Percentiles rank a stretch among this genome's conserved stretches.
phyloP scores from a whole-genome alignment of 331 rosid genomes.

The Rhamnella rubrinervis region DNA sequence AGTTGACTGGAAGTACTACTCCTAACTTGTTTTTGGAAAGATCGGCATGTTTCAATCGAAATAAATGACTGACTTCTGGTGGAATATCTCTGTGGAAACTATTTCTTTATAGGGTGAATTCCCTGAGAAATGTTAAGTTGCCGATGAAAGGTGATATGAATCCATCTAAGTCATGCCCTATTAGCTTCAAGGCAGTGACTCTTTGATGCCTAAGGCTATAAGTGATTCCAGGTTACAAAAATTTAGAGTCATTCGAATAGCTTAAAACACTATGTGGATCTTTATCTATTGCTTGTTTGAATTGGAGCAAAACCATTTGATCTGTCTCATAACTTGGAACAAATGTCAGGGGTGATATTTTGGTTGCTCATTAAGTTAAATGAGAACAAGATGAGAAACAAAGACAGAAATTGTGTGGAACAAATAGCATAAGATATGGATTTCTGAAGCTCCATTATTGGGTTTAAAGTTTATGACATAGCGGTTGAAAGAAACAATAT shows the following conservation, averaged over 20 bases:
- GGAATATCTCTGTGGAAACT: constrained; percentile 7
- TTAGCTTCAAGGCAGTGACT: neutral
- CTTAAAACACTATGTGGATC: neutral
- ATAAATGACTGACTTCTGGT: constrained; percentile 7
- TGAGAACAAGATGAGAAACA: too few species aligned
- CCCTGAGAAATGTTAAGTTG: constrained; percentile 16
- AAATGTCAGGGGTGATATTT: neutral
- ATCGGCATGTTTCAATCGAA: neutral
- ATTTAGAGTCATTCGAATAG: too few species aligned
- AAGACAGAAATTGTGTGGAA: too few species aligned
- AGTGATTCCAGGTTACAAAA: too few species aligned
- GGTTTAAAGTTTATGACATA: too few species aligned
- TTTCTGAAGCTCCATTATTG: too few species aligned
- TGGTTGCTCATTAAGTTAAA: neutral
- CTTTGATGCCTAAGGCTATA: too few species aligned
- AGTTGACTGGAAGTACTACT: neutral
- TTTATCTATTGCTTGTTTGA: neutral
- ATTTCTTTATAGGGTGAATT: neutral
- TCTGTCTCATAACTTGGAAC: neutral
- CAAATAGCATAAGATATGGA: too few species aligned
- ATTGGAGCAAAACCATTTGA: neutral
- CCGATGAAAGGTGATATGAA: constrained; percentile 11
- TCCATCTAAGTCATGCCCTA: neutral
- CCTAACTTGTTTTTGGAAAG: neutral
- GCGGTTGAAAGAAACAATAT: too few species aligned